Base-by-base conservation (phyloP, 73 alveolate genomes). In the Blepharisma stoltei region DNA sequence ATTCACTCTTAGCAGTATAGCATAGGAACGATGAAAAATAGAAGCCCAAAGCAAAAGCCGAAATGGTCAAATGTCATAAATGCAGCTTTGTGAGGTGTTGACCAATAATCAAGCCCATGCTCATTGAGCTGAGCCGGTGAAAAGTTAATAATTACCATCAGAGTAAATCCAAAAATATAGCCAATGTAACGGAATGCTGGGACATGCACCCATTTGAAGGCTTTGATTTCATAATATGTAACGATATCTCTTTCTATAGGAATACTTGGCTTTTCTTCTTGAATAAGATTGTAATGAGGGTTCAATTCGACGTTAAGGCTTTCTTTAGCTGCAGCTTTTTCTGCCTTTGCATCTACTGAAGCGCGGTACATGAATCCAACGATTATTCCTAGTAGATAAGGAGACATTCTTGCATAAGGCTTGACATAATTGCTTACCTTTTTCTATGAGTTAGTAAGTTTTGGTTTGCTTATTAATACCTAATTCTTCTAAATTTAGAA, bases 331-430 rank as follows among this genome's bases (percentile, higher is more conserved):
- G 7, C n/a, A 14, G 37, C 53, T 67, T 47, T 50, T 71, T 69
- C 66, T 9, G 18, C 23, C 18, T 14, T 20, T 38, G 37, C 18
- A 25, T 60, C 73, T 14, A 20, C 46, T 8, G 14, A 60, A 20
- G 38, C 83, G 54, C 80, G 80, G 52, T 78, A 78, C 55, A 60
- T 20, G 25, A 78, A 38, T 9, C 83, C 90, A 20, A 47, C 7
- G 25, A 60, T 7, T 38, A 54, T 32, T 67, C 90, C 90, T 6
- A 78, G 45, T 6, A 83, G 21, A 70, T 83, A 83, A 11, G 81
- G 76, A 21, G 67, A 67, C 20, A 78, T 52, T 78, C 90, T 78
- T 6, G 54, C 11, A 78, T 75, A 83, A 20, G 90, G 90, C 55
- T 67, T 83, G 52, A 20, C 7, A 47, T 77, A 83, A 21, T 54